phyloP scores from a whole-genome alignment of 2,329 filamentous ascomycete genomes.

The Pseudocercospora pini-densiflorae region DNA sequence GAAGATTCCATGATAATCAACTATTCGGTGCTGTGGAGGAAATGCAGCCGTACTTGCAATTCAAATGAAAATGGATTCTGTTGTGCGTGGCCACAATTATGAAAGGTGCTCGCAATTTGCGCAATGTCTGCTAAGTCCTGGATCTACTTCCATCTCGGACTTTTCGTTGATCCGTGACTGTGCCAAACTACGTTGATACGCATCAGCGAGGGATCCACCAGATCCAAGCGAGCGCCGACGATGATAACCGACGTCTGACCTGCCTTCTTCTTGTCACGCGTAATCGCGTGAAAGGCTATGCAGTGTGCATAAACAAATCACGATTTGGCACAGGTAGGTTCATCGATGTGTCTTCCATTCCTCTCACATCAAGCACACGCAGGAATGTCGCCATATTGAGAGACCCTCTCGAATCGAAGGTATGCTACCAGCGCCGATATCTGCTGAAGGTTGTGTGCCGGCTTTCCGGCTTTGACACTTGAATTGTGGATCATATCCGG shows the following conservation, averaged over 20 bases:
- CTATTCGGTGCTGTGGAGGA: slow-evolving; percentile 23
- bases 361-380: neutral
- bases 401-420: too few species aligned
- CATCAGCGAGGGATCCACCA: neutral
- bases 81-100: too few species aligned
- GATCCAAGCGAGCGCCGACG: neutral
- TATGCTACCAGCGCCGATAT: too few species aligned
- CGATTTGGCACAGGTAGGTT: neutral
- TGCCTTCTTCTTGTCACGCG: neutral
- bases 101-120: neutral
- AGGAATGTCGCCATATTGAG: too few species aligned
- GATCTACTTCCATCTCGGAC: neutral
- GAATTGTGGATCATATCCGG: too few species aligned
- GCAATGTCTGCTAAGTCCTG: neutral
- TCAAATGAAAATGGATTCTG: slow-evolving; percentile 2
- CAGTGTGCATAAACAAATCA: neutral
- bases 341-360: neutral
- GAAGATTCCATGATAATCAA: slow-evolving; percentile 25
- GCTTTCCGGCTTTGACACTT: too few species aligned
- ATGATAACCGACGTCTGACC: neutral
- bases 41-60: slow-evolving; percentile 22
- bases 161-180: neutral
- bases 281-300: neutral
- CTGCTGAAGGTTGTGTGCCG: too few species aligned
- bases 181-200: neutral